A percentile compares a stretch with the other conserved stretches of the same genome.
Conservation (phyloP, 2,329 filamentous ascomycete species). For the Helicocarpus griseus region DNA sequence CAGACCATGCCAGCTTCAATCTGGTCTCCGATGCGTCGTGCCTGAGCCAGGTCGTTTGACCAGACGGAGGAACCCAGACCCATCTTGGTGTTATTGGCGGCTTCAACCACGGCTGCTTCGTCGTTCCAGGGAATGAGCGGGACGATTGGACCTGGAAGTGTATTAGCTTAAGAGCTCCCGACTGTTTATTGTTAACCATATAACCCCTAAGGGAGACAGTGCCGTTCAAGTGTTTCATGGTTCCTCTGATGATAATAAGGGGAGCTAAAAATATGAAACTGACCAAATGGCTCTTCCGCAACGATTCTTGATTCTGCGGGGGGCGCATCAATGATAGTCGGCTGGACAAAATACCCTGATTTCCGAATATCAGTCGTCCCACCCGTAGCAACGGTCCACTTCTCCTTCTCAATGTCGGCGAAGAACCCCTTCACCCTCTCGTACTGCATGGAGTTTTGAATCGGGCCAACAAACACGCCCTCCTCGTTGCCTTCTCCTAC, state of each 20-base stretch:
- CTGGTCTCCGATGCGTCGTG: conserved; percentile 42
- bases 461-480: conserved; percentile 45
- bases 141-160: conserved; percentile 47
- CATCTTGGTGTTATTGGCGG: conserved; percentile 45
- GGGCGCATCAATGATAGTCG: conserved; percentile 50
- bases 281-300: conserved; percentile 52
- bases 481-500: conserved; percentile 32
- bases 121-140: conserved; percentile 52
- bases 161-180: neutral
- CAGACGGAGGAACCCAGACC: conserved; percentile 52
- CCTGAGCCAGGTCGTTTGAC: conserved; percentile 43
- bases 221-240: too few species aligned
- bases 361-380: conserved; percentile 27
- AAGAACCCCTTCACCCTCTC: conserved; percentile 50
- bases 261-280: conserved; percentile 12
- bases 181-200: neutral
- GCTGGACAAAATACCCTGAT: conserved; percentile 48
- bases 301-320: conserved; percentile 48
- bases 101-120: conserved; percentile 49
- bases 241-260: too few species aligned
- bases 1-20: conserved; percentile 52
- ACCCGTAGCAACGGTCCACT: conserved; percentile 43
- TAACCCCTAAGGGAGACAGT: too few species aligned
- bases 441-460: conserved; percentile 58
- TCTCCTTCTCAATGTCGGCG: conserved; percentile 44